Evolutionary conservation across 371 early-diverging fungal species (phyloP), one percentile per base, ranked within the genome.

Genomic region (Rozella allomycis): DNA sequence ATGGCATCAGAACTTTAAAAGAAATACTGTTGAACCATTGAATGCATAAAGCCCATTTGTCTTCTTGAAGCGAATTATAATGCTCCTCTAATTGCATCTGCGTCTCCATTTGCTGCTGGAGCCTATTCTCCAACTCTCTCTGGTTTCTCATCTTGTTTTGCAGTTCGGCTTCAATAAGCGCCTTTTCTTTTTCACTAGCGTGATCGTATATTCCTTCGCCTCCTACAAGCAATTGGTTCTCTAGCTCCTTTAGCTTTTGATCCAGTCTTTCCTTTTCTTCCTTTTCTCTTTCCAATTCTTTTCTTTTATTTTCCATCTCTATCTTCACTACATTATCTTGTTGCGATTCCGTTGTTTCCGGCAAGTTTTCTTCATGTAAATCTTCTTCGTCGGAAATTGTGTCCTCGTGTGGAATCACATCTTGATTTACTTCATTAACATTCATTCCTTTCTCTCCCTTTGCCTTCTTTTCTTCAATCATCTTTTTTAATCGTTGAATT

Each of bases 81-180:
- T 52, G 44, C 34, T 64, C 68, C 33, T 67, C 68, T 42, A 64
- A 56, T 31, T 58, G 60, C 17, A 67, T 38, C 22, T 48, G 48
- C 12, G 48, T 25, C 35, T 60, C 60, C 20, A 58, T 55, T 13
- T 43, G 39, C 35, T 40, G 36, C 31, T 54, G 54, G 16, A 65
- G 40, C 28, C 54, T 39, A 18, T 48, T 47, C 29, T 56, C 47
- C 11, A 61, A 44, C 40, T 58, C 52, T 7, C 52, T 45, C 34
- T 64, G 50, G 20, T 40, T 41, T 12, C 50, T 22, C 1, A 44
- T 17, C 13, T 17, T 4, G 9, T 10, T 8, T 9, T 41, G 42
- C 26, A 44, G 47, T 30, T 20, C 20, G n/a, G 4, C 17, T 17
- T 30, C n/a, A 8, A 20, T 17, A 1, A 54, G 39, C 25, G 41